Evolutionary conservation across 352 stramenopile species (phyloP), one percentile per base, ranked within the genome.

Genomic region (Blastocystis sp.): DNA sequence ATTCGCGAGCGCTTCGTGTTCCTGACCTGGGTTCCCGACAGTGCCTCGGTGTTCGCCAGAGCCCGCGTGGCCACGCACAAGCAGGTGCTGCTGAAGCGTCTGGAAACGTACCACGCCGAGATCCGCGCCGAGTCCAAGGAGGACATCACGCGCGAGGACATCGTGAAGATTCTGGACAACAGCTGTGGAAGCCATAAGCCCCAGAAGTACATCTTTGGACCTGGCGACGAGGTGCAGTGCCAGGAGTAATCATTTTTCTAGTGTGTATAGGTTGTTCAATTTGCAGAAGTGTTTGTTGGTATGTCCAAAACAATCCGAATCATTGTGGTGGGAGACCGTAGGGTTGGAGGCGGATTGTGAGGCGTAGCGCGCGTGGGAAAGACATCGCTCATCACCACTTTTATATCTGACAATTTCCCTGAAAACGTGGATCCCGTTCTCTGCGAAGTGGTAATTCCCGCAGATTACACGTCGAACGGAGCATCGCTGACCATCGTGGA

Each of bases 71-170:
- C 53, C 14, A 84, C 72, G 42, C 72, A 84, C 51, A 84, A 84
- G 57, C 51, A 84, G 36, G 57, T 71, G n/a, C 38, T 84, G 32
- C 29, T 84, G 40, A 84, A 65, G 38, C 16, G 48, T 29, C 57
- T 84, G 36, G n/a, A 84, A 34, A 84, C 57, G 14, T 84, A 84
- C 42, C 72, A 84, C 32, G 72, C 72, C 8, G 72, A 84, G 72
- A 84, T 84, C n/a, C 51, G 72, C 38, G 72, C 72, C 8, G 72
- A 84, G 32, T 38, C 11, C 29, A 44, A 49, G n/a, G 72, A 84
- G 32, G 72, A 84, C 9, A 65, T 84, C 29, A 72, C 72, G n/a
- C 53, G 57, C 18, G 72, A 84, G 57, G 72, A 65, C 32, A 84
- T 84, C 51, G 57, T 84, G 16, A 71, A 65, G 32, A 48, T 84